Conservation (phyloP, 345 rosid genomes). For the Ceriops tagal region DNA sequence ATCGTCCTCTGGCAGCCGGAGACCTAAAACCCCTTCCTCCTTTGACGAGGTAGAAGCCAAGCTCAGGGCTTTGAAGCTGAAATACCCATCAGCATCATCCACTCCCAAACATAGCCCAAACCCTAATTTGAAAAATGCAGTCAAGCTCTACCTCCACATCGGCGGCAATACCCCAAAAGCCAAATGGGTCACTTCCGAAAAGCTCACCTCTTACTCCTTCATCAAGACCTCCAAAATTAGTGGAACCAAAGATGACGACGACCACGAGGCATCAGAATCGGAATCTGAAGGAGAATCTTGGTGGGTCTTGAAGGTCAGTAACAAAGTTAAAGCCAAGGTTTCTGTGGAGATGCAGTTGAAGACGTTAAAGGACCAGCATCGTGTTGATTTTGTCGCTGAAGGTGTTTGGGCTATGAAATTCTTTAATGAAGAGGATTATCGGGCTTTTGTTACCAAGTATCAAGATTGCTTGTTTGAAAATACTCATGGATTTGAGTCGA, state of each 20-base stretch:
- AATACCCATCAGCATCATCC: constrained; percentile 40
- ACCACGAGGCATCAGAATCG: constrained; percentile 31
- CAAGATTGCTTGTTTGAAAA: constrained; percentile 85
- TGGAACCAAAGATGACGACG: constrained; percentile 37
- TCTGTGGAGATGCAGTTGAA: constrained; percentile 66
- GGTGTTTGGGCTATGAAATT: constrained; percentile 96
- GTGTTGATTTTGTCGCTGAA: constrained; percentile 81
- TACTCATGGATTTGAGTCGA: constrained; percentile 72
- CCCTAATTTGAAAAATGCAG: constrained; percentile 38
- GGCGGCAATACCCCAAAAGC: constrained; percentile 79
- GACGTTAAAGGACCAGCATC: constrained; percentile 67
- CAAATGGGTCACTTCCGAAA: constrained; percentile 73
- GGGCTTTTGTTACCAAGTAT: constrained; percentile 43
- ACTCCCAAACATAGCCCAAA: constrained; percentile 16
- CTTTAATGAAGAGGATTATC: constrained; percentile 52
- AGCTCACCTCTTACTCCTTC: constrained; percentile 50
- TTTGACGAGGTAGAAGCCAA: constrained; percentile 62
- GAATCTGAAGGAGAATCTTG: constrained; percentile 40
- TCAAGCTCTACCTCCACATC: constrained; percentile 61
- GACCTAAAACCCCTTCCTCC: constrained; percentile 48
- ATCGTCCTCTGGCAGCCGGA: constrained; percentile 33
- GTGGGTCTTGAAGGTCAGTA: constrained; percentile 70
- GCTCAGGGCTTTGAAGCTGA: constrained; percentile 57
- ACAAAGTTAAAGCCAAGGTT: constrained; percentile 53
- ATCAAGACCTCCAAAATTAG: constrained; percentile 39